phyloP scores from a whole-genome alignment of 2,329 filamentous ascomycete genomes.

The Pseudocercospora cruenta region DNA sequence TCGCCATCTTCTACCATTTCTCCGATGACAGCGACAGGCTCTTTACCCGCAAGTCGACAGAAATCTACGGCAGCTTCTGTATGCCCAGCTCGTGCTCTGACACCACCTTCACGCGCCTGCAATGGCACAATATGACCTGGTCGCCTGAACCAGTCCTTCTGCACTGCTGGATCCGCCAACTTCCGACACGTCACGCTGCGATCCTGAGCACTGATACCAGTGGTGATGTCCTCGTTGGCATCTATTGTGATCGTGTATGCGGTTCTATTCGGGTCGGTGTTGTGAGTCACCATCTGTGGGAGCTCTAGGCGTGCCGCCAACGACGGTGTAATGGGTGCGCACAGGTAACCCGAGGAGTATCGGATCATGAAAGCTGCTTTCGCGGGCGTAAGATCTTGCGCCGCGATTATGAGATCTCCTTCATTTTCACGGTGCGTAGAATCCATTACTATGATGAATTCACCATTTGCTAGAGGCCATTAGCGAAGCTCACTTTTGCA shows the following conservation, averaged over 20 bases:
- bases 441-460: slow-evolving; percentile 96
- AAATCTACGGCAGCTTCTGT: slow-evolving; percentile 94
- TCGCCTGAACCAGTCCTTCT: slow-evolving; percentile 68
- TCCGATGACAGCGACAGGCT: slow-evolving; percentile 78
- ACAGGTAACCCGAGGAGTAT: slow-evolving; percentile 85
- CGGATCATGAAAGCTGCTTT: slow-evolving; percentile 98
- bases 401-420: slow-evolving; percentile 95
- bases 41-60: slow-evolving; percentile 80
- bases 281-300: slow-evolving; percentile 84
- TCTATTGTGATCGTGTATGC: slow-evolving; percentile 94
- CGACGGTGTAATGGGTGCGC: slow-evolving; percentile 75
- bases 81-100: slow-evolving; percentile 78
- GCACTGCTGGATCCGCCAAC: slow-evolving; percentile 69
- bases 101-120: slow-evolving; percentile 75
- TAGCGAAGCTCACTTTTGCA: not conserved
- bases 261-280: slow-evolving; percentile 79
- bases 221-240: slow-evolving; percentile 72
- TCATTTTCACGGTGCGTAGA: slow-evolving; percentile 93
- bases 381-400: slow-evolving; percentile 76
- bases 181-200: slow-evolving; percentile 78
- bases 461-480: slow-evolving; percentile 54
- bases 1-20: slow-evolving; percentile 89
- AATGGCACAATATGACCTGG: slow-evolving; percentile 92
- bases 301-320: slow-evolving; percentile 74
- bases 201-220: slow-evolving; percentile 89